phyloP scores from a whole-genome alignment of 176 grass and related monocot species.

The Pharus latifolius region DNA sequence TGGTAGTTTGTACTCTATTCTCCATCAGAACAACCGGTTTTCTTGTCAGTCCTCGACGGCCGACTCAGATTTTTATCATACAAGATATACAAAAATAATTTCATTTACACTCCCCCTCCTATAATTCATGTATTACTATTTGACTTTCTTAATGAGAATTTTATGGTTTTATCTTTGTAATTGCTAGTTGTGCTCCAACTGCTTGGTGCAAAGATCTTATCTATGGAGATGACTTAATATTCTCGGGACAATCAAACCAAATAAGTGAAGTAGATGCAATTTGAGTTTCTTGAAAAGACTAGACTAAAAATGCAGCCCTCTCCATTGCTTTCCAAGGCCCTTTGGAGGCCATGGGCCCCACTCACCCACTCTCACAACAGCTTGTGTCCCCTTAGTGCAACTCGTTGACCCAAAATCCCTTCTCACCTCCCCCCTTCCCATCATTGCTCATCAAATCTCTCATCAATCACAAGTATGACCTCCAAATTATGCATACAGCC shows the following conservation, averaged over 20 bases:
- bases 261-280: slow-evolving; percentile 14
- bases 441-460: slow-evolving; percentile 8
- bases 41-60: too few relatives aligned
- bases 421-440: neutral
- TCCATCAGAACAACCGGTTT: too few relatives aligned
- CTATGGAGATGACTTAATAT: slow-evolving; percentile 24
- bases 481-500: slow-evolving; percentile 1
- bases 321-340: slow-evolving; percentile 30
- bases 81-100: too few relatives aligned
- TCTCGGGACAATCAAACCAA: slow-evolving; percentile 20
- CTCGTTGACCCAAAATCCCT: slow-evolving; percentile 9
- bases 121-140: too few relatives aligned
- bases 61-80: too few relatives aligned
- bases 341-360: neutral
- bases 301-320: slow-evolving; percentile 26
- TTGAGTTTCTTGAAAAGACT: slow-evolving; percentile 33
- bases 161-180: too few relatives aligned
- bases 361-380: slow-evolving; percentile 6
- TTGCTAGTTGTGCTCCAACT: too few relatives aligned
- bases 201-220: slow-evolving; percentile 26
- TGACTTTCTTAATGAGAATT: too few relatives aligned
- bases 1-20: too few relatives aligned
- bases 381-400: slow-evolving; percentile 6
- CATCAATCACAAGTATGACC: neutral
- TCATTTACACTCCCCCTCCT: too few relatives aligned